Evolutionary conservation across 2,329 filamentous ascomycete species (phyloP), one percentile per base, ranked within the genome.

Genomic region (Penicillium brasilianum): DNA sequence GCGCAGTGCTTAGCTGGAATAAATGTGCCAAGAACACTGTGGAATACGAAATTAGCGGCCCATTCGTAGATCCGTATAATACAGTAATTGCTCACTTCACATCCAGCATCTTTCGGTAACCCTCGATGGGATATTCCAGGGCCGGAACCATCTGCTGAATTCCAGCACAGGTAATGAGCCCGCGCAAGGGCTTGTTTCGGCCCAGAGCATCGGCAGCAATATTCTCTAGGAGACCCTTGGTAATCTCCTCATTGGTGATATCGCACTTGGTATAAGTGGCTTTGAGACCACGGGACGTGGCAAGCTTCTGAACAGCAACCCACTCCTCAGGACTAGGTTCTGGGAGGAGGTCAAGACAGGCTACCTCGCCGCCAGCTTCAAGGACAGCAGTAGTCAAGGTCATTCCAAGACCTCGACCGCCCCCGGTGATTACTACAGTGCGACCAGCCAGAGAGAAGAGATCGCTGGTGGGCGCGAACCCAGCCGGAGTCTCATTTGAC

Each of bases 321-420:
- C 81, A 84, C 66, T 83, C 30, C 69, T 70, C 49, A 74, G 72
- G 25, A 30, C 59, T 66, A 2, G 71, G 70, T 10, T 59, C 64
- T 0, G 76, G 64, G 10, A 81, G 73, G 20, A 83, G 76, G 61
- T 84, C 82, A 13, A 85, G 69, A 62, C 81, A 83, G 7, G 79
- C 81, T 48, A 81, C 82, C 66, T 81, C 76, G 34, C 80, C 83
- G 16, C 82, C 81, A 14, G 81, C 80, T 65, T 85, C 83, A 49
- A 82, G 68, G 3, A 84, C 75, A 2, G 82, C 83, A 30, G 75
- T 74, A 4, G 83, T 80, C 14, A 85, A 76, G 18, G 79, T 80
- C 43, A 85, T 80, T 14, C 83, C 83, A 0, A 85, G 74, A 14
- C 83, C 83, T 16, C 82, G 79, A 9, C 78, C 82, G 44, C 80